phyloP scores from a whole-genome alignment of 2,329 filamentous ascomycete species.

The Tolypocladium endophyticum region DNA sequence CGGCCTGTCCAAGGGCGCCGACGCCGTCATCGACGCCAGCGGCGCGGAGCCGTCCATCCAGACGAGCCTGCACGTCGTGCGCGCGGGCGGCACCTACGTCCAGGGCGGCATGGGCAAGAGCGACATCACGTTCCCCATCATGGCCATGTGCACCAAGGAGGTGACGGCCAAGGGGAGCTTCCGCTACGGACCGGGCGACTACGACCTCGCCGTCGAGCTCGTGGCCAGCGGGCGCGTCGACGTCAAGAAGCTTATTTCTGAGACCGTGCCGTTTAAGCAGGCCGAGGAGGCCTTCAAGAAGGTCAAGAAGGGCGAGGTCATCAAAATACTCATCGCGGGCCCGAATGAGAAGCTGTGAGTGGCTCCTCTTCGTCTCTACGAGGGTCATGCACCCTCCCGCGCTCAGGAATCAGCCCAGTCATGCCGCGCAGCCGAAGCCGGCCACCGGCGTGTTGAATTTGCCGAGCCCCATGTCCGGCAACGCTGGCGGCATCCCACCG shows the following conservation, averaged over 20 bases:
- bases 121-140: conserved; percentile 86
- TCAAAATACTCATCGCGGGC: conserved; percentile 58
- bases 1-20: conserved; percentile 56
- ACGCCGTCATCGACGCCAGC: conserved; percentile 71
- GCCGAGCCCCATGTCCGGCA: background rate
- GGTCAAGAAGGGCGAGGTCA: conserved; percentile 72
- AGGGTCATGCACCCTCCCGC: background rate
- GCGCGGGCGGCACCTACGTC: conserved; percentile 65
- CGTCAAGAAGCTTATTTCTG: conserved; percentile 73
- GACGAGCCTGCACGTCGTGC: conserved; percentile 59
- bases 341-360: conserved; percentile 31
- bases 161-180: conserved; percentile 80
- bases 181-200: conserved; percentile 81
- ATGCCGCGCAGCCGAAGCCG: background rate
- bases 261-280: conserved; percentile 65
- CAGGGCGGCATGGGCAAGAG: conserved; percentile 85
- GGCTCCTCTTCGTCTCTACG: background rate
- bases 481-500: background rate
- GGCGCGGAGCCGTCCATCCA: conserved; percentile 73
- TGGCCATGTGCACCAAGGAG: conserved; percentile 83
- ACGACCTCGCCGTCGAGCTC: conserved; percentile 70
- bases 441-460: background rate
- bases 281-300: conserved; percentile 81
- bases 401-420: background rate
- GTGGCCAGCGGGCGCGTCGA: conserved; percentile 63